phyloP scores from a whole-genome alignment of 2,329 filamentous ascomycete genomes.

The Aspergillus eucalypticola region DNA sequence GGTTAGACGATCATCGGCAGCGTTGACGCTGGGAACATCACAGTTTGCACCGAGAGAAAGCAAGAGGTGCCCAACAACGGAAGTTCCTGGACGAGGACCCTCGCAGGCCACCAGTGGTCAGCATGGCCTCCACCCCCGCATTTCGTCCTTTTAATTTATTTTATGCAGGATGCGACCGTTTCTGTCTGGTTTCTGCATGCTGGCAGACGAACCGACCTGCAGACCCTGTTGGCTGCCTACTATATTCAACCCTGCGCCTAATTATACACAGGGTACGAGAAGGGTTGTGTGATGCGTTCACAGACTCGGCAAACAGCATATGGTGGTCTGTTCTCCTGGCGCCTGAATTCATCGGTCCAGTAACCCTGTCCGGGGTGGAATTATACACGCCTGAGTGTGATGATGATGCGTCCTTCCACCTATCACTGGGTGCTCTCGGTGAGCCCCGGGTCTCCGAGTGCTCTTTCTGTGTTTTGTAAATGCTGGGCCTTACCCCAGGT shows the following conservation, averaged over 20 bases:
- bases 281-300: background rate
- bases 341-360: background rate
- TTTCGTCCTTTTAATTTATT: constrained; percentile 7
- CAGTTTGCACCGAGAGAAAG: background rate
- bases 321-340: constrained; percentile 6
- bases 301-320: constrained; percentile 3
- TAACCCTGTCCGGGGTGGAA: background rate
- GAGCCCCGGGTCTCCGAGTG: background rate
- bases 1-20: constrained; percentile 5
- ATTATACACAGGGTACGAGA: constrained; percentile 5
- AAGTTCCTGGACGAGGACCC: constrained; percentile 1
- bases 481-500: background rate
- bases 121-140: constrained; percentile 2
- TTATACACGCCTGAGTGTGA: background rate
- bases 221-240: background rate
- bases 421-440: background rate
- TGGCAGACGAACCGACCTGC: constrained; percentile 4
- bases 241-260: background rate
- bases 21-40: background rate
- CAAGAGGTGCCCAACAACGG: constrained; percentile 1
- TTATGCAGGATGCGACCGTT: constrained; percentile 7
- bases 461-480: background rate
- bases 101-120: background rate
- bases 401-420: background rate
- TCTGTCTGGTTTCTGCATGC: constrained; percentile 9